A percentile compares a stretch with the other conserved stretches of the same genome.
Evolutionary conservation across 2,329 filamentous ascomycete genomes (phyloP).

Genomic region (Neophaeococcomyces aloes): DNA sequence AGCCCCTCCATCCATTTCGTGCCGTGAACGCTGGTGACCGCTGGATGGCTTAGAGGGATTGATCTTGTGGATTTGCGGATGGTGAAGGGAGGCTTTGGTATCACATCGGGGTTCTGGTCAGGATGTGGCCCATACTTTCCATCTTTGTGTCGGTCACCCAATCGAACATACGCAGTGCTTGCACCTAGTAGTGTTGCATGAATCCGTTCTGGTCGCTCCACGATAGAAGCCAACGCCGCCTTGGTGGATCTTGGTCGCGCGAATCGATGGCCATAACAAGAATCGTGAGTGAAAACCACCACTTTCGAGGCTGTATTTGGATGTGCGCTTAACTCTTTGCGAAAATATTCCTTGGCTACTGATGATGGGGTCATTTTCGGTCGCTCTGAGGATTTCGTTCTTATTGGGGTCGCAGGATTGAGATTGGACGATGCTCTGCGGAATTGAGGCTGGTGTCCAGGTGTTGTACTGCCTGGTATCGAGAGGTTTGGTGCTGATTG

Average conservation of each 20-base stretch:
- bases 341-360: conserved; percentile 59
- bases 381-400: conserved; percentile 28
- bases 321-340: conserved; percentile 56
- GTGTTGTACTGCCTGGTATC: conserved; percentile 15
- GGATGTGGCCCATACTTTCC: conserved; percentile 60
- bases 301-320: conserved; percentile 49
- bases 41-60: conserved; percentile 60
- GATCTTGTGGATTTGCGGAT: conserved; percentile 70
- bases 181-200: conserved; percentile 74
- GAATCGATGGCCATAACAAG: conserved; percentile 88
- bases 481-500: conserved; percentile 19
- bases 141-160: conserved; percentile 63
- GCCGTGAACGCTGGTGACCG: conserved; percentile 85
- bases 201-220: conserved; percentile 86
- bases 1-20: conserved; percentile 89
- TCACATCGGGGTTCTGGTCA: conserved; percentile 42
- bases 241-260: conserved; percentile 70
- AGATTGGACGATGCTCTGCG: conserved; percentile 25
- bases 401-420: conserved; percentile 33
- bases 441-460: conserved; percentile 24
- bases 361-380: conserved; percentile 41
- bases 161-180: conserved; percentile 77
- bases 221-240: conserved; percentile 63
- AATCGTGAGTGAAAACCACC: conserved; percentile 79
- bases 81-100: conserved; percentile 62